phyloP scores from a whole-genome alignment of 805 yeast genomes.

The Myxozyma lipomycoides region DNA sequence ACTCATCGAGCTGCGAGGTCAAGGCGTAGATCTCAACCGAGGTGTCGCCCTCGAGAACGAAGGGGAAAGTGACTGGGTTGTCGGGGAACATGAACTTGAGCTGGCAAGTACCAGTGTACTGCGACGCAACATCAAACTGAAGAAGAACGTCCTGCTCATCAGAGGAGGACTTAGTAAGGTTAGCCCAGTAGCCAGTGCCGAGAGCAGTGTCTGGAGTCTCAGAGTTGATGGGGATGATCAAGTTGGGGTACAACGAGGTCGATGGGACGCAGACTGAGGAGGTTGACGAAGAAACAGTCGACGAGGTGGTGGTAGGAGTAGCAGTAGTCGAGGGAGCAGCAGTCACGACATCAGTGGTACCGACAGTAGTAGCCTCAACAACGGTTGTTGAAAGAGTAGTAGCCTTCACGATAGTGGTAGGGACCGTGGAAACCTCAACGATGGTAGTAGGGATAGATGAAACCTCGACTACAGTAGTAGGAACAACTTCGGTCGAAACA shows the following conservation, averaged over 20 bases:
- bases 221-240: constrained; percentile 26
- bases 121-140: constrained; percentile 18
- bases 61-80: constrained; percentile 24
- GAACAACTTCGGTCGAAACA: constrained; percentile 12
- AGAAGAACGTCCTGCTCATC: constrained; percentile 27
- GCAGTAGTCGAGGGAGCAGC: constrained; percentile 9
- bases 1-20: constrained; percentile 2
- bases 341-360: constrained; percentile 7
- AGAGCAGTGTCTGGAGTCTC: constrained; percentile 24
- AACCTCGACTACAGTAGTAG: constrained; percentile 16
- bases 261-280: constrained; percentile 22
- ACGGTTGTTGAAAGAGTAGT: not conserved
- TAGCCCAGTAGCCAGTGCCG: constrained; percentile 28
- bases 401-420: constrained; percentile 14
- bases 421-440: constrained; percentile 8
- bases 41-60: constrained; percentile 26
- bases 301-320: constrained; percentile 6
- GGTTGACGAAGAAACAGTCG: constrained; percentile 11
- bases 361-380: not conserved
- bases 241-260: constrained; percentile 25
- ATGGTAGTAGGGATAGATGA: constrained; percentile 12
- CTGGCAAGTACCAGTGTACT: constrained; percentile 23
- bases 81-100: constrained; percentile 27
- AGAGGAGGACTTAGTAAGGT: constrained; percentile 22
- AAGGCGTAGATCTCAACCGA: constrained; percentile 20